Base-by-base conservation (phyloP, 768 basidiomycete species). In the Collybiopsis confluens region DNA sequence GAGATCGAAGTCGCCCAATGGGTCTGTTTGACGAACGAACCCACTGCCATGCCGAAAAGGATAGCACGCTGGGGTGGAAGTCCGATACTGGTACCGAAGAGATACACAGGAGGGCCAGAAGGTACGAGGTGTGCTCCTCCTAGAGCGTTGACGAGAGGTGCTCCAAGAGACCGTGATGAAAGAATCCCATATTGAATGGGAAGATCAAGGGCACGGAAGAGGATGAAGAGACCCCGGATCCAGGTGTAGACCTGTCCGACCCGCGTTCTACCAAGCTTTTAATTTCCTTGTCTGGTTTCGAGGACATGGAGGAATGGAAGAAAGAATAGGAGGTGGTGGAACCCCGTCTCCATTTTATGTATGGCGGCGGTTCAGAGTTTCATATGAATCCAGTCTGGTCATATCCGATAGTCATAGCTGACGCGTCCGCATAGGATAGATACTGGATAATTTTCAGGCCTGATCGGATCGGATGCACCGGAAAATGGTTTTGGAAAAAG, bases 171-270 rank as follows among this genome's bases (percentile, higher is more conserved):
- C 23, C 50, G 23, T n/a, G 50, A 48, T 16, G 47, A 41, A 26
- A 52, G 38, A 16, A 52, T 40, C 7, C 26, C 38, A 23, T 52
- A 52, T 52, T 52, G 50, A 10, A 52, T 11, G 10, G 50, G 50
- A 6, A 52, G 30, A 26, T 41, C 40, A 1, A 52, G 23, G 9
- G 50, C 50, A 1, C 50, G 38, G 13, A 41, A 43, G 40, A 52
- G 26, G 11, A 52, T 38, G 18, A 52, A 42, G 20, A 42, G 16
- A 13, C 38, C 30, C 15, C 40, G 13, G 40, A 42, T 16, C 40
- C 15, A 9, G 40, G 40, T 1, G 38, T 42, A 13, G 50, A 23
- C 3, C 21, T 18, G 26, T 24, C 13, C 2, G 26, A 30, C 3
- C 50, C 50, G 7, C 50, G 50, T 10, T 33, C 18, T 8, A 36